Conservation (phyloP, 352 stramenopile species). For the Phytopythium kandeliae region DNA sequence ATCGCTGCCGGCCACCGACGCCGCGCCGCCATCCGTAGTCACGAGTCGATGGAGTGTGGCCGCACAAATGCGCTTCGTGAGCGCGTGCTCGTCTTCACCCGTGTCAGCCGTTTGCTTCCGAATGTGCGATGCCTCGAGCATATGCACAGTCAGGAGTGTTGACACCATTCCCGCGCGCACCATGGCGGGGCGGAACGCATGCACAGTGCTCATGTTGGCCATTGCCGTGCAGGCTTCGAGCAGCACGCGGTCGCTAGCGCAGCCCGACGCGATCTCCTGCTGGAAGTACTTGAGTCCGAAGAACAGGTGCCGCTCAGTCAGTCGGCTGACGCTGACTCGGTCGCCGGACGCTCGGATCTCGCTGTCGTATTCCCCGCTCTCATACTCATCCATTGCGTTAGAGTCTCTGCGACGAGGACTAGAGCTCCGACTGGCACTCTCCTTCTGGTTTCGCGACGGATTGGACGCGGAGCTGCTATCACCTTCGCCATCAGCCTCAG, state of each 20-base stretch:
- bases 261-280: slow-evolving; percentile 34
- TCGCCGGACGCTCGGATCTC: neutral
- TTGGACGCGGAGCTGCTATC: neutral
- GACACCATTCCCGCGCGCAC: slow-evolving; percentile 43
- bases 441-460: neutral
- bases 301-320: slow-evolving; percentile 53
- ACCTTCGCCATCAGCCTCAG: neutral
- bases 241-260: slow-evolving; percentile 35
- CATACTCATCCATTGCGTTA: neutral
- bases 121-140: neutral
- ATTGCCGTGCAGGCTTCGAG: slow-evolving; percentile 51
- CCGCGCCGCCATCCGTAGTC: slow-evolving; percentile 38
- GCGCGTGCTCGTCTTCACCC: slow-evolving; percentile 1
- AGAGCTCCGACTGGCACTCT: neutral
- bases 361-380: slow-evolving; percentile 10
- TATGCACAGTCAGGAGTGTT: slow-evolving; percentile 37
- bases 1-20: neutral
- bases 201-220: slow-evolving; percentile 68
- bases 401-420: neutral
- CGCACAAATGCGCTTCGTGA: slow-evolving; percentile 45
- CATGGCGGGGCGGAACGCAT: slow-evolving; percentile 50
- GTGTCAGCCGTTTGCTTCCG: neutral
- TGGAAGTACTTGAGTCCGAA: slow-evolving; percentile 55
- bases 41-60: slow-evolving; percentile 66
- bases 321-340: slow-evolving; percentile 15